Evolutionary conservation across 805 yeast genomes (phyloP), one percentile per base, ranked within the genome.

Genomic region (Starmerella apis): DNA sequence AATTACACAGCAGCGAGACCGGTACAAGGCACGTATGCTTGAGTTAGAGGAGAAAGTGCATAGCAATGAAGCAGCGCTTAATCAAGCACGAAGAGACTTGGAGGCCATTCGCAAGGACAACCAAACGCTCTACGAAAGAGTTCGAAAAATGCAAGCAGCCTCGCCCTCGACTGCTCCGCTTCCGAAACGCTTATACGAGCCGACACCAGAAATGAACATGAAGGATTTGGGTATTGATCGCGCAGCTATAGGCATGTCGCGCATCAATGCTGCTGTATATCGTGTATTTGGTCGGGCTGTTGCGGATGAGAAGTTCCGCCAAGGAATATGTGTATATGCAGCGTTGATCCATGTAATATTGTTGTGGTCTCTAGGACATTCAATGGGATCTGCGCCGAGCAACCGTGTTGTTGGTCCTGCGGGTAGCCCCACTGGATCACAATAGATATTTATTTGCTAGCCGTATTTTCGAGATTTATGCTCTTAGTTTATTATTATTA

Each of bases 1-100:
- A 47, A 78, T 92, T 25, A 87, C 96, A 13, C 88, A 90, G 62
- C 98, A 90, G 68, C 79, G 98, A 64, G 98, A 90, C 65, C 72
- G 98, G 55, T 87, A 88, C 71, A 79, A 94, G 59, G 75, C 77
- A n/a, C 75, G 86, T 48, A 86, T 83, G 60, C 77, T 76, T 50
- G 95, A 86, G 62, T 72, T 92, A 48, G 97, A 90, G 64, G 83
- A 83, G 49, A 94, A 86, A 59, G 60, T 81, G 33, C 79, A 83
- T 63, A 77, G 76, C 56, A 78, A 76, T 54, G 71, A 71, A 46
- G 63, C 68, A 19, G 71, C 72, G 35, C 71, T 81, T 24, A 72
- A 70, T 33, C 84, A 81, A 50, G 69, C 86, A 56, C 79, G 79
- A 52, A 66, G 81, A 47, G 86, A 86, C 58, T 67, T 84, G 33